Base-by-base conservation (phyloP, 257 asterid genomes). In the Misopates orontium region DNA sequence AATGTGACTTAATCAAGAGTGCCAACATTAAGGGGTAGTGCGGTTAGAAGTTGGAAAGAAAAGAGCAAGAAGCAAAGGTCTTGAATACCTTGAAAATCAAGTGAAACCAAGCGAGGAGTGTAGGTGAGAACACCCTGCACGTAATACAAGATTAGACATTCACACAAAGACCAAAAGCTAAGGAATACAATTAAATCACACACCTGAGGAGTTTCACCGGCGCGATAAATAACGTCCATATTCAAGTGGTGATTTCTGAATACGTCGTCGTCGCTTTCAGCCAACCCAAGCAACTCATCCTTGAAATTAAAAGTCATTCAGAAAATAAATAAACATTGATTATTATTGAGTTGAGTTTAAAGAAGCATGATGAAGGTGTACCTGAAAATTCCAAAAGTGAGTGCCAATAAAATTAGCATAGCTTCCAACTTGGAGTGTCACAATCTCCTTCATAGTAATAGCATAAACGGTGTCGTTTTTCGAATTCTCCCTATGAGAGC, bases 331-430 rank as follows among this genome's bases (percentile, higher is more conserved):
- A 54, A 23, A 12, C 36, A 28, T 28, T 28, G 36, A 28, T 28
- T 28, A 28, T 28, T 28, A 6, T 6, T 28, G 6, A 28, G 6
- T 28, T 2, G 36, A 6, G 2, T 2, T 28, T n/a, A n/a, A n/a
- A n/a, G n/a, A n/a, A n/a, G n/a, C n/a, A n/a, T n/a, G 36, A 28
- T 3, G 3, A 28, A 7, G 36, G 4, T 28, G 42, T 49, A 87
- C 96, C 95, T 90, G 99, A 77, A 93, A 89, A 73, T 93, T 93
- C 99, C 96, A 93, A 80, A 93, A 87, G 78, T 93, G 99, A 66
- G 97, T 90, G 72, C 96, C 99, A 32, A 86, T 78, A 66, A 83
- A 90, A 77, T 87, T 93, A 5, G 97, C 95, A 55, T 78, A 87
- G 75, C 72, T 70, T 42, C 99, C 97, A 41, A 83, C 75, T 78